Base-by-base conservation (phyloP, 345 rosid genomes). In the Gynandropsis gynandra region DNA sequence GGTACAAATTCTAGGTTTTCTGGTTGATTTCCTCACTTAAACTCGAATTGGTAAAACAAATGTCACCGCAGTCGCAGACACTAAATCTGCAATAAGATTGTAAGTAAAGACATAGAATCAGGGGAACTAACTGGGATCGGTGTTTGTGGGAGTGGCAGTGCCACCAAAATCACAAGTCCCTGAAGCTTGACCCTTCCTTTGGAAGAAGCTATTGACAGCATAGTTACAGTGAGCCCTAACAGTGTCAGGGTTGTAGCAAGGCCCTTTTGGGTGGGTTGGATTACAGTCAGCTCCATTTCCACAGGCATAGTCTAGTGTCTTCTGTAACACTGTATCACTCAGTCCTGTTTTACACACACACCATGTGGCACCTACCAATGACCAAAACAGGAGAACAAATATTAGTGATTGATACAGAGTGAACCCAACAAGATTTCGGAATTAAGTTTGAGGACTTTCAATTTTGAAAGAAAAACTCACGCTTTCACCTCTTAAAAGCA, bases 271-370 rank as follows among this genome's bases (percentile, higher is more conserved):
- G 52, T 78, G 80, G 64, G 62, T 50, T 17, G 93, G 94, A 53
- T 27, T 52, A 63, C 98, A 92, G 63, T 92, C 98, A 20, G 98
- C 97, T 10, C 98, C 98, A 52, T 85, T 80, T 16, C 98, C 93
- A 67, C 98, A 92, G 0, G 98, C 97, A 60, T 80, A 92, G 74
- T 92, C 98, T 65, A 92, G 37, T 6, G 95, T 67, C 54, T 69
- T 73, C 64, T 92, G 98, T 42, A 87, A 64, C n/a, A n/a, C 74
- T 35, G 78, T 0, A 21, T 82, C 85, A 52, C 72, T 27, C 69
- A 64, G 15, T 13, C 73, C 80, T 1, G 74, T 79, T 58, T 82
- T 92, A 83, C 96, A 92, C 31, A 82, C 81, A 62, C 98, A 92
- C 96, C 96, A 87, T 37, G 72, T 39, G 20, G 76, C 85, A 56